phyloP scores from a whole-genome alignment of 1,284 basidiomycete species.

The Golubevia pallescens region DNA sequence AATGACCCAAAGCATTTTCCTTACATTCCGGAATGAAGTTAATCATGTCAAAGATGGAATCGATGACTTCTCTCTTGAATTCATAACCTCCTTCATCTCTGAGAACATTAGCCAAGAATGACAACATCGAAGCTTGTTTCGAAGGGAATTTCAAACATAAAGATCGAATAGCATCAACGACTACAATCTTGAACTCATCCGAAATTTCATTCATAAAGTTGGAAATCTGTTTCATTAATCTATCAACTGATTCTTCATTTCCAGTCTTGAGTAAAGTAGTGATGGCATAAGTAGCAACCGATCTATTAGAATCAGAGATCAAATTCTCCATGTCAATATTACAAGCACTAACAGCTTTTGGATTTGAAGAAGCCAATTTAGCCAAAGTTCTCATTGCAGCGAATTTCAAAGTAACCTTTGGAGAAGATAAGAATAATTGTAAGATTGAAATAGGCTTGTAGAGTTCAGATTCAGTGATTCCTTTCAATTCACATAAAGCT shows the following conservation, averaged over 20 bases:
- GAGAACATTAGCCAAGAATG: constrained; percentile 66
- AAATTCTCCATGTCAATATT: constrained; percentile 98
- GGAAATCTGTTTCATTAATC: constrained; percentile 98
- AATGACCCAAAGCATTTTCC: constrained; percentile 83
- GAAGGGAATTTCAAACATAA: constrained; percentile 98
- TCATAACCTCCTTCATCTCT: constrained; percentile 90
- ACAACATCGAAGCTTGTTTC: constrained; percentile 79
- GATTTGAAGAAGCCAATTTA: constrained; percentile 75
- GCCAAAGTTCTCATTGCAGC: constrained; percentile 95
- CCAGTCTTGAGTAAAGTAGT: constrained; percentile 99
- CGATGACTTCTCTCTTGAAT: constrained; percentile 98
- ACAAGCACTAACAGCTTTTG: constrained; percentile 86
- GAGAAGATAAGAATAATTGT: constrained; percentile 61
- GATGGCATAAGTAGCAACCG: constrained; percentile 97
- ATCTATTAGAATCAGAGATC: constrained; percentile 93
- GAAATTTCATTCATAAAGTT: constrained; percentile 99
- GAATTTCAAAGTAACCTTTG: constrained; percentile 80
- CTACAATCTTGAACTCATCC: constrained; percentile 99
- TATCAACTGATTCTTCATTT: constrained; percentile 97
- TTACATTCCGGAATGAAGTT: constrained; percentile 94
- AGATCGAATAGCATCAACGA: constrained; percentile 96
- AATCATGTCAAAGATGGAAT: constrained; percentile 99
- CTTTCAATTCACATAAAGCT: constrained; percentile 94
- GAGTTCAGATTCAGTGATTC: constrained; percentile 78
- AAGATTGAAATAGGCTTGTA: constrained; percentile 75